Percentiles rank a stretch among this genome's conserved stretches.
Conservation (phyloP, 2,329 filamentous ascomycete genomes). For the Arthroderma sp. region DNA sequence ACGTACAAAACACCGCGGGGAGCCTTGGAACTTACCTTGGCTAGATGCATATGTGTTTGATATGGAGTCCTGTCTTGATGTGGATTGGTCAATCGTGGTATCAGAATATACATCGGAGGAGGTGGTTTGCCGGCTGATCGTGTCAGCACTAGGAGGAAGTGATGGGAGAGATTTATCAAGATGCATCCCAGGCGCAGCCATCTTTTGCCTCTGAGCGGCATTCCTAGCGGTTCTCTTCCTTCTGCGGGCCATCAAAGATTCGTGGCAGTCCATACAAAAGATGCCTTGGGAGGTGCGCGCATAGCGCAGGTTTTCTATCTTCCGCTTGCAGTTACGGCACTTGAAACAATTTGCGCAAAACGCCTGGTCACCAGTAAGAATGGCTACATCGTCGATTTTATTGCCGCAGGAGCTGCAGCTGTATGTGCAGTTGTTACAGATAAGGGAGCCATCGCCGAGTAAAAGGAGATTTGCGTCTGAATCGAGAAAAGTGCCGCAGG, state of each 20-base stretch:
- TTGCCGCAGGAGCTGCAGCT: constrained; percentile 93
- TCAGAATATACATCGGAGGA: constrained; percentile 54
- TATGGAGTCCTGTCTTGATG: constrained; percentile 16
- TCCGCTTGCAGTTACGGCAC: constrained; percentile 94
- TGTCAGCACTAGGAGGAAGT: constrained; percentile 61
- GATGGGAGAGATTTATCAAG: constrained; percentile 89
- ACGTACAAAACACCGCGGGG: constrained; percentile 3
- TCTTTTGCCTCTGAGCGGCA: constrained; percentile 17
- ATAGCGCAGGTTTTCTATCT: constrained; percentile 97
- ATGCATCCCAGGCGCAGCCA: constrained; percentile 37
- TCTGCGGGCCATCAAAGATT: constrained; percentile 86
- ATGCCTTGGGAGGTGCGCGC: constrained; percentile 95
- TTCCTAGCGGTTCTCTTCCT: constrained; percentile 48
- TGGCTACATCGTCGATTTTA: constrained; percentile 97
- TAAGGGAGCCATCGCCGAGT: constrained; percentile 91
- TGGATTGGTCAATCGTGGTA: constrained; percentile 12
- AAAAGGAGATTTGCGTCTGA: constrained; percentile 95
- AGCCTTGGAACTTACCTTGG: constrained; percentile 18
- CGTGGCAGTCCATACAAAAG: constrained; percentile 98
- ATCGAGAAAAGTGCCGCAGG: constrained; percentile 87
- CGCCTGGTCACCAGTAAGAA: constrained; percentile 92
- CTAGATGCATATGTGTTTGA: constrained; percentile 15
- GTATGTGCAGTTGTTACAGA: constrained; percentile 99
- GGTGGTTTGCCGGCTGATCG: constrained; percentile 30
- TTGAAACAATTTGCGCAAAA: constrained; percentile 96